Evolutionary conservation across 139 green algal species (phyloP), one percentile per base, ranked within the genome.

Genomic region (Closterium sp.): DNA sequence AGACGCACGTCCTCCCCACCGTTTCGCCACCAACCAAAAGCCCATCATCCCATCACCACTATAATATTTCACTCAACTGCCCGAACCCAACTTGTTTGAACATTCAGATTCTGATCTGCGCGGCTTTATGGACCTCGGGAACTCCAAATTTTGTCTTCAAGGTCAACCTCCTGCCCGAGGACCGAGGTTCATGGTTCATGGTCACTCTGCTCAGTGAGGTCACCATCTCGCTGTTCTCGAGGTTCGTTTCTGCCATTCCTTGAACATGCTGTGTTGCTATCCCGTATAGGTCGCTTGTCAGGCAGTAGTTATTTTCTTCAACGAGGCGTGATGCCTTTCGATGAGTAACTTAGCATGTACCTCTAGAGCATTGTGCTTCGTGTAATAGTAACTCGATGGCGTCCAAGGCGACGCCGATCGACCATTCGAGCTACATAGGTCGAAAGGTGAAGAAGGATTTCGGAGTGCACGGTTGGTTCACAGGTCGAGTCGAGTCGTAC

Each of bases 381-480:
- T 79, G 19, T 5, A 79, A 24, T 2, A 22, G 62, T 79, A 24
- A 79, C 19, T 79, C 62, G 62, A 79, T 79, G 62, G 62, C 62
- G 62, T 79, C 62, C 4, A 79, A 79, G 62, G 62, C 62, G 62
- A 79, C 62, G 19, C 62, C 62, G 62, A 79, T 24, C 62, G 62
- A 79, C 62, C 62, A 22, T 79, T 79, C 62, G 62, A 79, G 62
- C 62, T 79, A 79, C 62, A 21, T 91, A 29, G 89, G 38, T n/a
- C 38, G 73, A 5, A 27, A 86, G 28, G 89, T 88, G 50, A 92
- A 38, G 28, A 89, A 92, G 27, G 62, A 31, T 27, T 92, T 92
- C 27, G 89, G 45, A 42, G 50, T 22, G n/a, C 28, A 87, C n/a
- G 89, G 89, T 21, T 79, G 45, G 27, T 93, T 90, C 22, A 24